Conservation (phyloP, 768 basidiomycete genomes). For the Kwoniella bestiolae region DNA sequence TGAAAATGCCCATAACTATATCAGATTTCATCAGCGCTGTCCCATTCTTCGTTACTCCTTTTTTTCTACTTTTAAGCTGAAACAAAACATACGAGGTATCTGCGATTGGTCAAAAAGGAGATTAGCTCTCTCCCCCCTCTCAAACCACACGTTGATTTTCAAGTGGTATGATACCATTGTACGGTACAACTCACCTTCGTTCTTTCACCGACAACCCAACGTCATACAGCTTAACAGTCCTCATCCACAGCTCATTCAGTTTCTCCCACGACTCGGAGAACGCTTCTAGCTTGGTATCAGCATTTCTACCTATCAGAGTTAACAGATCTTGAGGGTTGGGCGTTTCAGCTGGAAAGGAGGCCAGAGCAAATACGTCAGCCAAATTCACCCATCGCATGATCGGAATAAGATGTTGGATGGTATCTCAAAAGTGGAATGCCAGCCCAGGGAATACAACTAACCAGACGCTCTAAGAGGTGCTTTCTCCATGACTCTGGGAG, state of each 20-base stretch:
- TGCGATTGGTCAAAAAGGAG: background rate
- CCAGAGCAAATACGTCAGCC: background rate
- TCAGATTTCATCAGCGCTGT: background rate
- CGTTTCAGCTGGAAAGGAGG: slow-evolving; percentile 23
- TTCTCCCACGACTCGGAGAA: slow-evolving; percentile 46
- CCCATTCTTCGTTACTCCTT: background rate
- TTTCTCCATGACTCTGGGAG: slow-evolving; percentile 18
- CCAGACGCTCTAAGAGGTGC: slow-evolving; percentile 21
- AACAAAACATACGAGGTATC: background rate
- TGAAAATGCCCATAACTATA: slow-evolving; percentile 49
- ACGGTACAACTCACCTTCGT: slow-evolving; percentile 36
- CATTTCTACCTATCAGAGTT: slow-evolving; percentile 38
- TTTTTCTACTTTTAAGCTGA: background rate
- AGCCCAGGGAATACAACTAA: slow-evolving; percentile 1
- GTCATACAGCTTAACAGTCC: slow-evolving; percentile 34
- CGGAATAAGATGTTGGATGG: no score
- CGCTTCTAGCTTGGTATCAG: slow-evolving; percentile 37
- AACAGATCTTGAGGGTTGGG: slow-evolving; percentile 39
- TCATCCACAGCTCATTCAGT: slow-evolving; percentile 40
- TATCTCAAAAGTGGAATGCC: no score
- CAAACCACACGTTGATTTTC: background rate
- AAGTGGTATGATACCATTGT: background rate
- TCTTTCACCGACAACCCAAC: slow-evolving; percentile 42
- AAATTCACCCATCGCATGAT: no score
- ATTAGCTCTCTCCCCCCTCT: slow-evolving; percentile 2